phyloP scores from a whole-genome alignment of 345 rosid species.

The Cardiospermum halicacabum region DNA sequence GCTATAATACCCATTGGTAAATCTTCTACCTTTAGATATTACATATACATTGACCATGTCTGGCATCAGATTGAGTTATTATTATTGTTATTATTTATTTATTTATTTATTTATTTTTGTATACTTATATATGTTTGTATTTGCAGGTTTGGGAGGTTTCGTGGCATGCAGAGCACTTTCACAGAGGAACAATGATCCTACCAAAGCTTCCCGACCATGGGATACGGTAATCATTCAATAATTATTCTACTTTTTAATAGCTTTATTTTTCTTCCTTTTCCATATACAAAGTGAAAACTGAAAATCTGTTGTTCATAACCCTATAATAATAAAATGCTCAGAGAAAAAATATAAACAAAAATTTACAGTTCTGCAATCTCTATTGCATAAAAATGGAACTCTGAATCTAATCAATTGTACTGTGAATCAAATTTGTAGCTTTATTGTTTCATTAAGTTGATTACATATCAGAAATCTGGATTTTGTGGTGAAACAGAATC shows the following conservation, averaged over 20 bases:
- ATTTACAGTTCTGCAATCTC: neutral
- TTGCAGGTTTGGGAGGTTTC: conserved; percentile 98
- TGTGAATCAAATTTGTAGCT: conserved; percentile 8
- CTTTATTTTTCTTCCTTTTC: neutral
- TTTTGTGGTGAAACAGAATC: conserved; percentile 44
- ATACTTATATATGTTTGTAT: too few species aligned
- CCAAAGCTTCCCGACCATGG: conserved; percentile 99
- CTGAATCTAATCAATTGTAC: neutral
- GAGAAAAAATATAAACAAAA: neutral
- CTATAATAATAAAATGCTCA: neutral
- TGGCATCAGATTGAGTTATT: conserved; percentile 8
- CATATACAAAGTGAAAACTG: neutral
- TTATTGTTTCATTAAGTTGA: neutral
- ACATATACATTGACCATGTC: conserved; percentile 2
- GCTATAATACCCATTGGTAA: conserved; percentile 85
- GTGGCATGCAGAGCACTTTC: conserved; percentile 92
- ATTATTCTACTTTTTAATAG: neutral
- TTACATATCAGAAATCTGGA: conserved; percentile 7
- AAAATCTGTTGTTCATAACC: neutral
- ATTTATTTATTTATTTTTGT: conserved; percentile 21
- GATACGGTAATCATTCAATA: conserved; percentile 49
- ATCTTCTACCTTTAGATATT: conserved; percentile 21
- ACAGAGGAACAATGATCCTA: conserved; percentile 76
- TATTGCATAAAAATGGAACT: neutral
- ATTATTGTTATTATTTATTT: too few species aligned